These are phyloP conservation scores for Alternaria brassicae DNA, from an alignment of 2,329 filamentous ascomycete genomes.

Conservation along the genomic window DNA sequence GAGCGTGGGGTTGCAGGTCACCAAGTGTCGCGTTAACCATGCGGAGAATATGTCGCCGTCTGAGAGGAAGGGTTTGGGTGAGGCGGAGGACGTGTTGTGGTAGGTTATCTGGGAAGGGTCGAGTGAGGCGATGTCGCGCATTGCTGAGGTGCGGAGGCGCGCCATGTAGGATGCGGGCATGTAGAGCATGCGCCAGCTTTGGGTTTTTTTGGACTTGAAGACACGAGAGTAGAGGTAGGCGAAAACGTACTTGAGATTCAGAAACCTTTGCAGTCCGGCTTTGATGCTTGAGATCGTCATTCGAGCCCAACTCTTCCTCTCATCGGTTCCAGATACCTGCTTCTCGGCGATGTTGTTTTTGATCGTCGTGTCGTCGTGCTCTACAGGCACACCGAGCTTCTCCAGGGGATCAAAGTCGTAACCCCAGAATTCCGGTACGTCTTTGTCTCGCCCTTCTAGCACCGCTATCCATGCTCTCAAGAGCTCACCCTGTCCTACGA, in stretches of 20 bases:
- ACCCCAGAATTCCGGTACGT: conserved; percentile 24
- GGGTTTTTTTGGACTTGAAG: conserved; percentile 9
- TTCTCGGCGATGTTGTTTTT: neutral
- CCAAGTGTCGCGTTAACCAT: conserved; percentile 20
- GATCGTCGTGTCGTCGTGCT: neutral
- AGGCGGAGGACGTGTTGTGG: neutral
- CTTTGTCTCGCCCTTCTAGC: conserved; percentile 32
- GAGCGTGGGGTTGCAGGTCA: conserved; percentile 13
- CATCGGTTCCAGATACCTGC: conserved; percentile 20
- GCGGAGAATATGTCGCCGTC: conserved; percentile 29
- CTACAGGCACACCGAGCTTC: conserved; percentile 13
- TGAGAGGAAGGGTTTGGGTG: conserved; percentile 26
- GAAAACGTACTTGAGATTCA: conserved; percentile 17
- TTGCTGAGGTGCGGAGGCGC: neutral
- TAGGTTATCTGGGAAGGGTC: conserved; percentile 5
- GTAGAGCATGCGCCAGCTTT: conserved; percentile 14
- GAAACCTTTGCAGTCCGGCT: conserved; percentile 5
- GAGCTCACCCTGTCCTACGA: conserved; percentile 23
- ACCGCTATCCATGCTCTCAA: conserved; percentile 33
- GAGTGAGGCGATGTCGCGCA: conserved; percentile 7
- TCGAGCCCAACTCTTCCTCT: conserved; percentile 12
- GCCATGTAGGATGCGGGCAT: conserved; percentile 27
- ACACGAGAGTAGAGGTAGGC: conserved; percentile 20
- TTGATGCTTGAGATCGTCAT: neutral
- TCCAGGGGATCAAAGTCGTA: conserved; percentile 32